Evolutionary conservation across 108 stramenopile species (phyloP).

Genomic region (Pseudonitzschia delicatissima): DNA sequence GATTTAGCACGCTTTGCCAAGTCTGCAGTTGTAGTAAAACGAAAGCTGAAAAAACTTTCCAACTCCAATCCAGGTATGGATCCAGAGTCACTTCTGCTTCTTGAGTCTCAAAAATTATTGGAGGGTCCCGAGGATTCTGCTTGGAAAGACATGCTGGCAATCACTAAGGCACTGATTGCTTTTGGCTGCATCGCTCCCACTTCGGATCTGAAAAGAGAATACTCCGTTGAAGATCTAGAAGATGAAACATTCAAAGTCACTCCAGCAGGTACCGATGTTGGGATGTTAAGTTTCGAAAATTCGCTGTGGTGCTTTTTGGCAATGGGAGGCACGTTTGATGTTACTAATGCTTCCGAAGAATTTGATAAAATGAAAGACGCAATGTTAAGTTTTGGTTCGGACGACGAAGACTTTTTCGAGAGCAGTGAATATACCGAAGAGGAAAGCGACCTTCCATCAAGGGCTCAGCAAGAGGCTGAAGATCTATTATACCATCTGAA

Average conservation of each 20-base stretch:
- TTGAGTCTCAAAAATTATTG: constrained; percentile 3
- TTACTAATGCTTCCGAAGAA: constrained; percentile 50
- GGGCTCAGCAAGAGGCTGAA: constrained; percentile 58
- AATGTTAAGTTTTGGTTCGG: constrained; percentile 21
- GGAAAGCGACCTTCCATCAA: constrained; percentile 15
- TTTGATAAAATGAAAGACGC: constrained; percentile 44
- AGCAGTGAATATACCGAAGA: neutral
- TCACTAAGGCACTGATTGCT: constrained; percentile 57
- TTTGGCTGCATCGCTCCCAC: constrained; percentile 62
- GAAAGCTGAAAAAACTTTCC: constrained; percentile 37
- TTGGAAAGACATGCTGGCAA: constrained; percentile 73
- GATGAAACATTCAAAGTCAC: constrained; percentile 45
- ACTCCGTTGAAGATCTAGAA: constrained; percentile 24
- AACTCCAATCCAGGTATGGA: constrained; percentile 38
- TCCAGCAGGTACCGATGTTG: constrained; percentile 66
- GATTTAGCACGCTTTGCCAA: constrained; percentile 45
- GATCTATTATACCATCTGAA: constrained; percentile 41
- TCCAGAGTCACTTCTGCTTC: constrained; percentile 11
- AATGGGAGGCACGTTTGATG: constrained; percentile 77
- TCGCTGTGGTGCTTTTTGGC: constrained; percentile 68
- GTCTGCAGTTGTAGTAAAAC: constrained; percentile 36
- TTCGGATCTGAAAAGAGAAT: neutral
- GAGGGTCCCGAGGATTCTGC: constrained; percentile 51
- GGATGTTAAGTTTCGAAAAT: constrained; percentile 80
- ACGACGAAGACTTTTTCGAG: constrained; percentile 16